These are phyloP conservation scores for Phlegmacium glaucopus DNA, from an alignment of 768 basidiomycete genomes.

Conservation along the genomic window DNA sequence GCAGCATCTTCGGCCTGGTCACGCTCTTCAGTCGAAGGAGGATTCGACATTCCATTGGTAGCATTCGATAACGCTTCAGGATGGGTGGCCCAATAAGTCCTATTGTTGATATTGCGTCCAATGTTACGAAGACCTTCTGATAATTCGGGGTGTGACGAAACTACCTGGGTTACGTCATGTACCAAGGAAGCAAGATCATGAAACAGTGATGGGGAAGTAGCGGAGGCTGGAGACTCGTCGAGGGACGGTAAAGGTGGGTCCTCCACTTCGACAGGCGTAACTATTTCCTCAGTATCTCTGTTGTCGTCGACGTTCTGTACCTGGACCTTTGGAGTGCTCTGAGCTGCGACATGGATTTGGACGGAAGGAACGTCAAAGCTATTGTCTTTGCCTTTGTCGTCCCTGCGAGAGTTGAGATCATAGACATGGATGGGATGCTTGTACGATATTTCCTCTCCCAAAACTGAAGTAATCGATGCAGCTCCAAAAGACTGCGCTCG, in stretches of 20 bases:
- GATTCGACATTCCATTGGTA: constrained; percentile 46
- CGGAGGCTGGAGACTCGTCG: constrained; percentile 34
- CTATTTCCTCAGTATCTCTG: background rate
- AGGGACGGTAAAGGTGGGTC: constrained; percentile 37
- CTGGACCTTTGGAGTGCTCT: constrained; percentile 35
- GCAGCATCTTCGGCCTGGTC: constrained; percentile 62
- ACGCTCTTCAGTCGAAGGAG: constrained; percentile 43
- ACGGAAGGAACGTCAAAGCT: background rate
- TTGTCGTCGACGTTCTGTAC: constrained; percentile 11
- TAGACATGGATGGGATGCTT: constrained; percentile 66
- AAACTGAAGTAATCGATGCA: constrained; percentile 36
- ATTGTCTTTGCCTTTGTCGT: background rate
- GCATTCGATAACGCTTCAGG: constrained; percentile 56
- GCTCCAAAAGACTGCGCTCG: constrained; percentile 31
- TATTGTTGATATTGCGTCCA: constrained; percentile 54
- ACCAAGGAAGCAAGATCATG: constrained; percentile 65
- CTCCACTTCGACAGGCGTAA: constrained; percentile 10
- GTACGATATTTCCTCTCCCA: constrained; percentile 40
- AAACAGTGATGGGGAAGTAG: constrained; percentile 44
- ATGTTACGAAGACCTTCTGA: constrained; percentile 66
- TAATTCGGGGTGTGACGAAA: constrained; percentile 68
- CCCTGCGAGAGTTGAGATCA: constrained; percentile 28
- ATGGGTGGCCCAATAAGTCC: constrained; percentile 68
- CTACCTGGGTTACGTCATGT: constrained; percentile 47
- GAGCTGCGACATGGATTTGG: constrained; percentile 17